phyloP scores from a whole-genome alignment of 2,329 filamentous ascomycete genomes.

The Geosmithia putterillii region DNA sequence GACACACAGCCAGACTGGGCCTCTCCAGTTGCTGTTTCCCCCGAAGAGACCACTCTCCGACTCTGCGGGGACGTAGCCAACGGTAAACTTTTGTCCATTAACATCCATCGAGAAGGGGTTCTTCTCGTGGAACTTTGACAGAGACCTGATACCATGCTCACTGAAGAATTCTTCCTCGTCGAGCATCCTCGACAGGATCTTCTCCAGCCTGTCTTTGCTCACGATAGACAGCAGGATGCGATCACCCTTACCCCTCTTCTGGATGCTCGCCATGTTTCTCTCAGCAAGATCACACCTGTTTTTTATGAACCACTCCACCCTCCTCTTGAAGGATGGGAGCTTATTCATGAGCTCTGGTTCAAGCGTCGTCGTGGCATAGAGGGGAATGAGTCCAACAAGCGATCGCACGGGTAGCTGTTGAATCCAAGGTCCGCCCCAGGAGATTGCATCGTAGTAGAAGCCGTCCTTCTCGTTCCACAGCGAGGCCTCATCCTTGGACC shows the following conservation, averaged over 20 bases:
- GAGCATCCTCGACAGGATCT: conserved; percentile 84
- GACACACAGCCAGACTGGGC: conserved; percentile 89
- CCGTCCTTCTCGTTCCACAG: conserved; percentile 95
- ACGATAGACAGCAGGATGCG: conserved; percentile 80
- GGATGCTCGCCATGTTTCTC: conserved; percentile 89
- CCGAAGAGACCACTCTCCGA: conserved; percentile 92
- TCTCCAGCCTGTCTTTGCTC: conserved; percentile 81
- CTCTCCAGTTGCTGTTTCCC: conserved; percentile 96
- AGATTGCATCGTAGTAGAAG: conserved; percentile 98
- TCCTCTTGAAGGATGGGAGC: conserved; percentile 84
- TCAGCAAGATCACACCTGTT: conserved; percentile 79
- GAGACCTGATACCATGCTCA: conserved; percentile 77
- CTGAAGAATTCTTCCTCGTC: conserved; percentile 90
- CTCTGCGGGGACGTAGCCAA: conserved; percentile 87
- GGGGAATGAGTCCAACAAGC: conserved; percentile 82
- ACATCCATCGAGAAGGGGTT: conserved; percentile 92
- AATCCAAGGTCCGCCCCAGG: conserved; percentile 86
- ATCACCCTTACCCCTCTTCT: conserved; percentile 79
- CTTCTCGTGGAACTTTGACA: conserved; percentile 85
- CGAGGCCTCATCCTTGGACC: conserved; percentile 60
- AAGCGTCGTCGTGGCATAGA: conserved; percentile 83
- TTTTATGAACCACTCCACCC: conserved; percentile 87
- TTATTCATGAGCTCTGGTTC: conserved; percentile 90
- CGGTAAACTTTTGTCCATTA: conserved; percentile 78
- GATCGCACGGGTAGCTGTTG: conserved; percentile 88